Evolutionary conservation across 2,329 filamentous ascomycete genomes (phyloP).

Genomic region (Ciborinia camelliae): DNA sequence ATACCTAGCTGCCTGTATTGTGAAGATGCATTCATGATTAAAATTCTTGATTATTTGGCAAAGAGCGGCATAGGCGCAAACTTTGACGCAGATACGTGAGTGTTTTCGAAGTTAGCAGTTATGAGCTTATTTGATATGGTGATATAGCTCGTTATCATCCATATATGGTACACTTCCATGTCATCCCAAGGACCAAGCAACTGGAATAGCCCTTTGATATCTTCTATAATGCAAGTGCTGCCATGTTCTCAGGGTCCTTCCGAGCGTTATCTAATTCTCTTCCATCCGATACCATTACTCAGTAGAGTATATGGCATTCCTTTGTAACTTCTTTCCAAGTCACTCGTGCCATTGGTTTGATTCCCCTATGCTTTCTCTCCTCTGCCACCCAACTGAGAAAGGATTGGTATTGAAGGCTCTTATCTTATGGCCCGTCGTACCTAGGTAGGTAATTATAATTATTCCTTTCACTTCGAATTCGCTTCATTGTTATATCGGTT

Average conservation of each 20-base stretch:
- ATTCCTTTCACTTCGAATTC: no score
- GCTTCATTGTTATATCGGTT: no score
- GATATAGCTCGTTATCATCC: background rate
- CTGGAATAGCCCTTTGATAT: background rate
- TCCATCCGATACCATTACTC: background rate
- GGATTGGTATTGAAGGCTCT: background rate
- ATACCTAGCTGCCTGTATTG: slow-evolving; percentile 6
- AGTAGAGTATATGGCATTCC: background rate
- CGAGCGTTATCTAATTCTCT: no score
- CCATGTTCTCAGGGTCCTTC: background rate
- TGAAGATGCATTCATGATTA: slow-evolving; percentile 6
- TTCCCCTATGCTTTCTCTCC: background rate
- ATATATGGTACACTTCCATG: background rate
- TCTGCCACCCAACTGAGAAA: background rate
- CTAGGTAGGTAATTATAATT: no score
- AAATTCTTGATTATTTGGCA: background rate
- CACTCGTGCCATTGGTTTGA: background rate
- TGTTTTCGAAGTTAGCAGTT: background rate
- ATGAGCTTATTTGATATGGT: background rate
- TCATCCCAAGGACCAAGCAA: background rate
- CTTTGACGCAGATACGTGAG: background rate
- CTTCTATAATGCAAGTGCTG: background rate
- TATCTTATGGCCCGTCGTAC: no score
- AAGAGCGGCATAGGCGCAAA: background rate
- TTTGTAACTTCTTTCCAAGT: background rate